Percentiles rank a stretch among this genome's conserved stretches.
Conservation (phyloP, 257 asterid genomes). For the Scutellaria minor region DNA sequence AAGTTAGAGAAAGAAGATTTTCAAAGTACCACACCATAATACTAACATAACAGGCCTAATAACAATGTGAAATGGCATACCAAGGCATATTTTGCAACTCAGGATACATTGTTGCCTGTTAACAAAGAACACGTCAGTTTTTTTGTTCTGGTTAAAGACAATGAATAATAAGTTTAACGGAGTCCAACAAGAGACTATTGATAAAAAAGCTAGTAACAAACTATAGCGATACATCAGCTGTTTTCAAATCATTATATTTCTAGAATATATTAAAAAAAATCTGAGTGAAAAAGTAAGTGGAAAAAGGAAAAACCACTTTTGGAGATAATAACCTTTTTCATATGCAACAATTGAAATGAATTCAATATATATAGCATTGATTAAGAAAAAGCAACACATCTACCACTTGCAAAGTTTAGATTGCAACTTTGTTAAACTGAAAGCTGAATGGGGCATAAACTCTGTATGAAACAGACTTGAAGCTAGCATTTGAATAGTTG, state of each 20-base stretch:
- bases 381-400: slow-evolving; percentile 20
- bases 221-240: neutral
- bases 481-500: neutral
- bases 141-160: slow-evolving; percentile 12
- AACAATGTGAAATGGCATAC: slow-evolving; percentile 39
- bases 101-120: slow-evolving; percentile 56
- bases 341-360: neutral
- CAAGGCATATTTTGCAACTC: slow-evolving; percentile 54
- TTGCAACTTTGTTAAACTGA: neutral
- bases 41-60: neutral
- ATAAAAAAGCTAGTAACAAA: neutral
- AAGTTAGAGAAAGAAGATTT: slow-evolving; percentile 27
- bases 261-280: neutral
- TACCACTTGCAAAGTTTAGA: neutral
- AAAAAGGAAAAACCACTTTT: slow-evolving; percentile 16
- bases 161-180: neutral
- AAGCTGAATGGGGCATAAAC: slow-evolving; percentile 13
- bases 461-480: neutral
- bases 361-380: neutral
- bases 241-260: neutral
- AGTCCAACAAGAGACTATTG: neutral
- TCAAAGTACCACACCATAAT: slow-evolving; percentile 12
- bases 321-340: neutral
- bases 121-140: slow-evolving; percentile 30
- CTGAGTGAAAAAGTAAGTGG: neutral